Conservation (phyloP, 192 early-diverging fungal genomes). For the Obelidium mucronatum region DNA sequence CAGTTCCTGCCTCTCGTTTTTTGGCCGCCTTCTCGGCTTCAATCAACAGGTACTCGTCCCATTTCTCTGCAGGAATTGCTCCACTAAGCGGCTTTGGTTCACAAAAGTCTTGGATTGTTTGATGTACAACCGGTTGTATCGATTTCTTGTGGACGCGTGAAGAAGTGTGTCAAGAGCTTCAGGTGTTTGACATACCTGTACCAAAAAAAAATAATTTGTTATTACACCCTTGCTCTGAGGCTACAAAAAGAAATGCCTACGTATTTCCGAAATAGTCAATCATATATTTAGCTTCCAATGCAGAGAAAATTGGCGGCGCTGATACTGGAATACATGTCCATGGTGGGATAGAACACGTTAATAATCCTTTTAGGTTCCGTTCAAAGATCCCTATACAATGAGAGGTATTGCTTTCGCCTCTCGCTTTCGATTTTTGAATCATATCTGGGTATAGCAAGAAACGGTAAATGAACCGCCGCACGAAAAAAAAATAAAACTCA, state of each 20-base stretch:
- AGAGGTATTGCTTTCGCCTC: neutral
- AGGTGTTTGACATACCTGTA: constrained; percentile 19
- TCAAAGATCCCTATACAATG: neutral
- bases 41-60: constrained; percentile 26
- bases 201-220: neutral
- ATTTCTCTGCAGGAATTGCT: constrained; percentile 30
- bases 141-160: neutral
- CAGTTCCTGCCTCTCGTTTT: constrained; percentile 9
- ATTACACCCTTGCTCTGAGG: neutral
- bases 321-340: neutral
- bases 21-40: constrained; percentile 15
- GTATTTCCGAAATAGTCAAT: constrained; percentile 7
- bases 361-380: neutral
- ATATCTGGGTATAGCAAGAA: neutral
- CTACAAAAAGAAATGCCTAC: neutral
- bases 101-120: neutral
- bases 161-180: neutral
- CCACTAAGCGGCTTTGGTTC: neutral
- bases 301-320: neutral
- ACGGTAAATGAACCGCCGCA: neutral
- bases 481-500: neutral
- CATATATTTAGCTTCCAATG: neutral
- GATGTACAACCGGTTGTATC: neutral
- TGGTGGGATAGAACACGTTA: neutral
- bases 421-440: neutral